Base-by-base conservation (phyloP, 352 stramenopile species). In the Hyaloperonospora brassicae region DNA sequence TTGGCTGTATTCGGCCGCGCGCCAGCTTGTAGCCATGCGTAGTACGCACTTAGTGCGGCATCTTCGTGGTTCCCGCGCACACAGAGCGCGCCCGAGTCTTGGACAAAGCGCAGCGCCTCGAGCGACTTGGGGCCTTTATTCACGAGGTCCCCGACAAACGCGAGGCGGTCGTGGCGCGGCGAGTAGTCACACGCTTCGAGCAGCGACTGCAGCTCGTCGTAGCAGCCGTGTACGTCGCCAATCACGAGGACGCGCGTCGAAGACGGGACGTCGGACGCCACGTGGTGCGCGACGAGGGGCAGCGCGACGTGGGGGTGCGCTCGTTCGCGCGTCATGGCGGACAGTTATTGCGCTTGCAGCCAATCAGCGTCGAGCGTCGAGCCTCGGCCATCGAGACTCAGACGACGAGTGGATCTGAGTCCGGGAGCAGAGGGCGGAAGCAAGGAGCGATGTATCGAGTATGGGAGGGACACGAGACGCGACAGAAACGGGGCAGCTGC, bases 181-280 rank as follows among this genome's bases (percentile, higher is more conserved):
- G 63, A 65, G 61, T 71, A 89, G n/a, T 50, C 17, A 40, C 70
- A 79, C 24, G 57, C 62, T 5, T 24, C 14, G n/a, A 93, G 62
- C 11, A 93, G 68, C 50, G 70, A 44, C 17, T 75, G 65, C 8
- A 97, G 70, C 68, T 97, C 91, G 30, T 88, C 72, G 23, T 86
- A 81, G 63, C 91, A 97, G 27, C 86, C 91, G 61, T 97, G 91
- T 17, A 97, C 85, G 61, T 97, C 91, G 13, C 91, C 89, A 44
- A 97, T 75, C 30, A 97, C 49, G 25, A 97, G 57, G 42, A 96
- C 65, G 34, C 81, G 68, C 36, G 58, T 64, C 38, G 49, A 58
- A 8, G 54, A 25, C 25, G 54, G 24, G 9, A 84, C 53, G n/a
- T 75, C 57, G n/a, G 53, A 46, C 11, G 57, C 59, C 12, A 79